These are phyloP conservation scores for Eucalyptus regnans DNA, from an alignment of 345 rosid genomes.

Conservation along the genomic window DNA sequence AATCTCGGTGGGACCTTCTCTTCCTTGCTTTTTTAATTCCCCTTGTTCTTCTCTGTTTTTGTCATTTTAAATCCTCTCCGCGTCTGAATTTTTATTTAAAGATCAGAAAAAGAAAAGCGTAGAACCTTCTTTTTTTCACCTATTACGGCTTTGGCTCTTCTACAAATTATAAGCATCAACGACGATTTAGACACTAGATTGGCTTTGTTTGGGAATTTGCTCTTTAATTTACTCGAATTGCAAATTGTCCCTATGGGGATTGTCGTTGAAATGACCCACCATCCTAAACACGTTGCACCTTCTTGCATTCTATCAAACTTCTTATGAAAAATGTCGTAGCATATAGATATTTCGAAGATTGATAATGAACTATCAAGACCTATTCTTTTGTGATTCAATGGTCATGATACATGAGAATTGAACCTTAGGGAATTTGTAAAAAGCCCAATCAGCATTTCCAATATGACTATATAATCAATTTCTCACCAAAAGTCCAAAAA, in stretches of 20 bases:
- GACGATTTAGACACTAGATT: background rate
- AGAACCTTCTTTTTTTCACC: background rate
- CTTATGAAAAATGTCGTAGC: background rate
- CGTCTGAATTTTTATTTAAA: background rate
- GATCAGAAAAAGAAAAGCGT: background rate
- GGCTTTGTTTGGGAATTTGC: background rate
- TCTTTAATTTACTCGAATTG: background rate
- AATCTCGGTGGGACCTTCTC: constrained; percentile 79
- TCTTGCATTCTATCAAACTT: background rate
- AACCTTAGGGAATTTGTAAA: background rate
- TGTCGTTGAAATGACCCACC: background rate
- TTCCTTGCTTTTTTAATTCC: fast-evolving
- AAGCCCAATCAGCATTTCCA: background rate
- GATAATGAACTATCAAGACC: background rate
- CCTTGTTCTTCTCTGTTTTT: background rate
- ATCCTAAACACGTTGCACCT: background rate
- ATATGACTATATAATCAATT: background rate
- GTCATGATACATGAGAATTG: background rate
- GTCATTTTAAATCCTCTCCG: background rate
- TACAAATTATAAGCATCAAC: background rate
- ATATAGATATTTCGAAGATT: background rate
- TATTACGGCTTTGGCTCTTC: background rate
- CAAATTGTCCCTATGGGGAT: fast-evolving
- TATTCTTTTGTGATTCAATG: background rate
- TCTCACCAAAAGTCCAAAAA: background rate